These are phyloP conservation scores for Austropuccinia psidii DNA, from an alignment of 1,284 basidiomycete species.

Conservation along the genomic window DNA sequence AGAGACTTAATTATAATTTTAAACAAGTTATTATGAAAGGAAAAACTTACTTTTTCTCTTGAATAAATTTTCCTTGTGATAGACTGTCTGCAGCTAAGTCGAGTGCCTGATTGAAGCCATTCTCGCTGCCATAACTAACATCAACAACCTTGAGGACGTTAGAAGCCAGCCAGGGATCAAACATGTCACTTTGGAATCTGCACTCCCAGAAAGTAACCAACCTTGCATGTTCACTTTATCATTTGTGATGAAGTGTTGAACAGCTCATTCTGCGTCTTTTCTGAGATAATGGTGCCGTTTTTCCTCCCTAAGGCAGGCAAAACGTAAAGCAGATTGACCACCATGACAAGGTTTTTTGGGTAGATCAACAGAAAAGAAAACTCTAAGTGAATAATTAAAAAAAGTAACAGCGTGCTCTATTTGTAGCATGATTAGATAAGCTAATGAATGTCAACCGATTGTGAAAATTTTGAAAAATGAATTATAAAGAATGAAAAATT, in stretches of 20 bases:
- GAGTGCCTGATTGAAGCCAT: constrained; percentile 98
- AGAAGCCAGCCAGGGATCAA: constrained; percentile 75
- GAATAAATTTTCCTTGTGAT: constrained; percentile 97
- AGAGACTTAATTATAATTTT: neutral
- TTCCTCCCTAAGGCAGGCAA: constrained; percentile 98
- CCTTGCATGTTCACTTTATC: constrained; percentile 99
- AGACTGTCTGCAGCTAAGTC: constrained; percentile 92
- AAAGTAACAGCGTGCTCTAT: too few relatives aligned
- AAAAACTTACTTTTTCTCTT: constrained; percentile 68
- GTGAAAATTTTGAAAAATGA: too few relatives aligned
- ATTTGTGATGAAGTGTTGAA: constrained; percentile 95
- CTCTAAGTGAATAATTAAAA: too few relatives aligned
- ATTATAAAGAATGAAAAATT: too few relatives aligned
- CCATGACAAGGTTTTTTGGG: constrained; percentile 98
- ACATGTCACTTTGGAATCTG: constrained; percentile 98
- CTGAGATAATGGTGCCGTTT: constrained; percentile 99
- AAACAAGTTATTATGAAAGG: neutral
- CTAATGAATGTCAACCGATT: too few relatives aligned
- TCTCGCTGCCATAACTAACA: constrained; percentile 97
- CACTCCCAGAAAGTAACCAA: constrained; percentile 91
- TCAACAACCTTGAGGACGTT: constrained; percentile 97
- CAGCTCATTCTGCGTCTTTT: constrained; percentile 93
- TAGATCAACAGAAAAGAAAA: constrained; percentile 96
- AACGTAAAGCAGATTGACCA: constrained; percentile 99
- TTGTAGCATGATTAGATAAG: too few relatives aligned